A percentile compares a stretch with the other conserved stretches of the same genome.
These are phyloP conservation scores for Graphilbum fragrans DNA, from an alignment of 2,329 filamentous ascomycete species.

Conservation along the genomic window DNA sequence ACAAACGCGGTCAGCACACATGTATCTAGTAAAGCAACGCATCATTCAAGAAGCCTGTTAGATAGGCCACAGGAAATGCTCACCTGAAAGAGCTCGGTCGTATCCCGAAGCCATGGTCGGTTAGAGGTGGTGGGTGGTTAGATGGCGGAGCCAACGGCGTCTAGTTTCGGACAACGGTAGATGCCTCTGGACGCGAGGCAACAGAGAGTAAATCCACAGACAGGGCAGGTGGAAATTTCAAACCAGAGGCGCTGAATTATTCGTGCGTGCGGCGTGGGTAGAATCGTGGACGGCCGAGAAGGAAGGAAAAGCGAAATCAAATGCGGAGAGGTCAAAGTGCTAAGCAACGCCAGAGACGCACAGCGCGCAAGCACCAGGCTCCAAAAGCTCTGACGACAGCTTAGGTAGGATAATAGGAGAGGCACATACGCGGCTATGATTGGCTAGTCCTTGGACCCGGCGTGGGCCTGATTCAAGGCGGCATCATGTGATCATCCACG, in stretches of 20 bases:
- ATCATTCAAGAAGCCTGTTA: neutral
- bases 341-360: neutral
- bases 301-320: no score
- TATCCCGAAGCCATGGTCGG: slow-evolving; percentile 76
- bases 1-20: slow-evolving; percentile 25
- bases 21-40: slow-evolving; percentile 1
- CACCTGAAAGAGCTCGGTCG: slow-evolving; percentile 97
- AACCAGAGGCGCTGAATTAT: no score
- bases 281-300: neutral
- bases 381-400: slow-evolving; percentile 14
- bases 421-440: neutral
- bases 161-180: no score
- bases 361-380: slow-evolving; percentile 8
- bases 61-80: slow-evolving; percentile 18
- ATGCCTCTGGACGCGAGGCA: neutral
- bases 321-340: neutral
- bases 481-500: no score
- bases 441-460: neutral
- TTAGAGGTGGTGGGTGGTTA: neutral
- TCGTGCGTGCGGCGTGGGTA: no score
- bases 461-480: no score
- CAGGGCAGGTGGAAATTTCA: no score
- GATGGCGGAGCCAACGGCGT: neutral
- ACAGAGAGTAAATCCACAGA: no score
- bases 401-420: neutral